Percentiles rank a stretch among this genome's conserved stretches.
Conservation (phyloP, 768 basidiomycete species). For the Omphalotus guepiniiformis region DNA sequence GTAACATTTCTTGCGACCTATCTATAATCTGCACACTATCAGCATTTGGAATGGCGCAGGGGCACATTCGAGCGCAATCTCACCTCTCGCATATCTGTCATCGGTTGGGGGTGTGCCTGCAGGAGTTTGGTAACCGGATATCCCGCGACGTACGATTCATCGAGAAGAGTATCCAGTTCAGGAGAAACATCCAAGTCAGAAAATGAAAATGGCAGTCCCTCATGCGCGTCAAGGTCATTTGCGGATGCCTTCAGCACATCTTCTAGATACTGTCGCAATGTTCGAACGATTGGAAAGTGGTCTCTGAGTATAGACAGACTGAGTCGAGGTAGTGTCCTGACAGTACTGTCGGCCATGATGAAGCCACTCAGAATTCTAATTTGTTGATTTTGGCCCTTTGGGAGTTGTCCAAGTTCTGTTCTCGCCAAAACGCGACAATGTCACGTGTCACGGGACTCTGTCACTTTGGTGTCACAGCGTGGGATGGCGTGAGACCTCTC, state of each 20-base stretch:
- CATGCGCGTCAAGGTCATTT: neutral
- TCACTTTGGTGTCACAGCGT: too few relatives aligned
- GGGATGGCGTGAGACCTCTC: too few relatives aligned
- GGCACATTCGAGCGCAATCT: neutral
- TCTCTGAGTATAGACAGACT: neutral
- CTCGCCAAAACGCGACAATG: too few relatives aligned
- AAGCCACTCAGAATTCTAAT: too few relatives aligned
- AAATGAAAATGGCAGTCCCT: neutral
- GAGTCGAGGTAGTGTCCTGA: too few relatives aligned
- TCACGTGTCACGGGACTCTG: too few relatives aligned
- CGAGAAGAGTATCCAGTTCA: neutral
- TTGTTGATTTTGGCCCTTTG: too few relatives aligned
- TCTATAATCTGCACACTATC: slow-evolving; percentile 70
- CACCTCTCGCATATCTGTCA: neutral
- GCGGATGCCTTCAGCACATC: neutral
- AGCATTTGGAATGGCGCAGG: neutral
- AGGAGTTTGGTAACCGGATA: too few relatives aligned
- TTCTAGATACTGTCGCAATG: neutral
- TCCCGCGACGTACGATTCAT: too few relatives aligned
- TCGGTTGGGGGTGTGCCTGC: too few relatives aligned
- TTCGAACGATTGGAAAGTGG: neutral
- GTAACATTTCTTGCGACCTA: slow-evolving; percentile 52
- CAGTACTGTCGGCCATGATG: too few relatives aligned
- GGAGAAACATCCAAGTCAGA: neutral
- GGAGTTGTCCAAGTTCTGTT: too few relatives aligned